Base-by-base conservation (phyloP, 805 yeast species). In the Huiozyma naganishii region DNA sequence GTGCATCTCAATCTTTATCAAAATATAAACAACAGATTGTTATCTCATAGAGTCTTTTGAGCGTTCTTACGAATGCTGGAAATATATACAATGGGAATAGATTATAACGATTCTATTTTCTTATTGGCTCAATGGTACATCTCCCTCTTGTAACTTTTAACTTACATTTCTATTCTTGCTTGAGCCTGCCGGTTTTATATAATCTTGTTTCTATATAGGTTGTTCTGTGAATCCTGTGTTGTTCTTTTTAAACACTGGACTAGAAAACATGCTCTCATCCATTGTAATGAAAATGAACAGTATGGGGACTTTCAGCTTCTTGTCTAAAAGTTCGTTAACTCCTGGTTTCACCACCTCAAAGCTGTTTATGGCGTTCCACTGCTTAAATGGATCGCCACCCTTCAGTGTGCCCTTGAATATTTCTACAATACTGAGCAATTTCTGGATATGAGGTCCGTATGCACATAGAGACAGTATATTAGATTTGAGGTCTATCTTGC, bases 401-500 rank as follows among this genome's bases (percentile, higher is more conserved):
- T 35, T 34, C 29, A 40, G 29, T 7, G 41, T 42, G 11, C 42
- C 47, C 42, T 57, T 58, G 40, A 43, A 48, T 9, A 58, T 48
- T 43, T 58, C 63, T 6, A 54, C 29, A 10, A 56, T 46, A 37
- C 57, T 53, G 8, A 58, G 45, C 43, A 52, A 42, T 42, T 55
- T 54, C 37, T 56, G 61, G 17, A 58, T 45, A 41, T 58, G 61
- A 27, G 53, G 48, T 6, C 63, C 63, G 41, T 54, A 57, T 1
- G 59, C 48, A 39, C 45, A 56, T 10, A 57, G 12, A 39, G 56
- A 53, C 5, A 46, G 12, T 1, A 42, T 13, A 23, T 37, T 29
- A 11, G 32, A 27, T 4, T n/a, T 7, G 5, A 27, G 27, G 29
- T 38, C 36, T 10, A 17, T 12, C 6, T 32, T 35, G n/a, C 41